Percentiles rank a stretch among this genome's conserved stretches.
Evolutionary conservation across 2,329 filamentous ascomycete genomes (phyloP).

Genomic region (Epichloe scottii): DNA sequence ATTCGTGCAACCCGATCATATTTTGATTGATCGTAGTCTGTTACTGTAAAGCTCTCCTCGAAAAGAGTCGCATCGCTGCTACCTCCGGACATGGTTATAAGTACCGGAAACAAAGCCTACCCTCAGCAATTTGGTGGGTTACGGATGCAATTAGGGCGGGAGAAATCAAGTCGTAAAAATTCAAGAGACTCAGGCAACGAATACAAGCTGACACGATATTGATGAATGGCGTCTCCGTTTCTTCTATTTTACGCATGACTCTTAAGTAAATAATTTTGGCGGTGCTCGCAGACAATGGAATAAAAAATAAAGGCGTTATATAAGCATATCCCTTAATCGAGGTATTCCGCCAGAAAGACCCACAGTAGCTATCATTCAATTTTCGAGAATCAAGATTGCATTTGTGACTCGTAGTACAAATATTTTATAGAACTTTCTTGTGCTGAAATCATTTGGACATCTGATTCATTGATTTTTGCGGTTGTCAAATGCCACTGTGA

Average conservation of each 20-base stretch:
- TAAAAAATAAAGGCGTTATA: neutral
- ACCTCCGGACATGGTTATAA: slow-evolving; percentile 15
- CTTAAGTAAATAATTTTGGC: neutral
- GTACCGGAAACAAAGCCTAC: neutral
- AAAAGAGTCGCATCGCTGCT: slow-evolving; percentile 85
- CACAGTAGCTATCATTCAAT: neutral
- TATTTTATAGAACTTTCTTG: no score
- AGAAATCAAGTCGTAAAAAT: neutral
- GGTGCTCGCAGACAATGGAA: neutral
- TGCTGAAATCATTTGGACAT: no score
- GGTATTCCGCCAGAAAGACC: slow-evolving; percentile 8
- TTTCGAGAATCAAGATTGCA: neutral
- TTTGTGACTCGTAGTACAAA: no score
- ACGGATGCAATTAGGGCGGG: neutral
- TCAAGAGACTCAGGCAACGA: neutral
- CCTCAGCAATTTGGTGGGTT: neutral
- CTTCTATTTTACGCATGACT: no score
- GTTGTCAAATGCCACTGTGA: no score
- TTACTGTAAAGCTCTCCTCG: slow-evolving; percentile 83
- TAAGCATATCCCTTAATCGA: slow-evolving; percentile 13
- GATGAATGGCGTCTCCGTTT: neutral
- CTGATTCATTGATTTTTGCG: no score
- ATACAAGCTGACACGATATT: neutral
- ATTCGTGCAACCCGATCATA: slow-evolving; percentile 93
- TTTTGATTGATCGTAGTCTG: slow-evolving; percentile 66